Base-by-base conservation (phyloP, 768 basidiomycete genomes). In the Filobasidium floriforme region DNA sequence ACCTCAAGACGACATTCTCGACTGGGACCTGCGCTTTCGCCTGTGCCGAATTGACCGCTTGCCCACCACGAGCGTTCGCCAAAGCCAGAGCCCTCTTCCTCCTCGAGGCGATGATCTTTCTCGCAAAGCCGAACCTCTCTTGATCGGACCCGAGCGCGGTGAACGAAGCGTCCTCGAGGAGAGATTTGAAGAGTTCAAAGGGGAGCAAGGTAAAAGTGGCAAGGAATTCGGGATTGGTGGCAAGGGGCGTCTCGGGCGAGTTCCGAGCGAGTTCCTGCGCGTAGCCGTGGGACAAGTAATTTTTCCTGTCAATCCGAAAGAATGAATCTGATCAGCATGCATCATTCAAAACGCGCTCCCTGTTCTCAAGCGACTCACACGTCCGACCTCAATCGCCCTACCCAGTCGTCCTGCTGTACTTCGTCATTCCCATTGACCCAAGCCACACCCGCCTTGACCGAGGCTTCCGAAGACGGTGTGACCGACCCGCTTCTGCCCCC, bases 1-100 rank as follows among this genome's bases (percentile, higher is more conserved):
- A 91, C 43, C 89, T 90, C 71, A 93, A 82, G 61, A 94, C 90
- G 51, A 93, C 90, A n/a, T 89, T 89, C 80, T 92, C 90, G 78
- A 75, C 72, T 62, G 69, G 68, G 1, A 29, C 26, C 22, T 55
- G 60, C 15, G 66, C 69, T 1, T 37, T 44, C 22, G 59, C 51
- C n/a, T 54, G 55, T 9, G 15, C 37, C 32, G 32, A 11, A 18
- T 26, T 22, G 41, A 9, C 32, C 7, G 24, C 11, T 46, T 14
- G 51, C 89, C 67, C 85, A 86, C 64, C 87, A 86, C 68, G 83
- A 80, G 62, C 85, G 87, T 68, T 86, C 85, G 55, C 85, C 84
- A 7, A 9, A 14, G n/a, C 86, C 46, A 49, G 14, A 86, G 57
- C 44, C 61, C 51, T 68, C 74, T 85, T 85, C 79, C 90, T 93